These are phyloP conservation scores for Henckelia pumila DNA, from an alignment of 257 asterid species.

Conservation along the genomic window DNA sequence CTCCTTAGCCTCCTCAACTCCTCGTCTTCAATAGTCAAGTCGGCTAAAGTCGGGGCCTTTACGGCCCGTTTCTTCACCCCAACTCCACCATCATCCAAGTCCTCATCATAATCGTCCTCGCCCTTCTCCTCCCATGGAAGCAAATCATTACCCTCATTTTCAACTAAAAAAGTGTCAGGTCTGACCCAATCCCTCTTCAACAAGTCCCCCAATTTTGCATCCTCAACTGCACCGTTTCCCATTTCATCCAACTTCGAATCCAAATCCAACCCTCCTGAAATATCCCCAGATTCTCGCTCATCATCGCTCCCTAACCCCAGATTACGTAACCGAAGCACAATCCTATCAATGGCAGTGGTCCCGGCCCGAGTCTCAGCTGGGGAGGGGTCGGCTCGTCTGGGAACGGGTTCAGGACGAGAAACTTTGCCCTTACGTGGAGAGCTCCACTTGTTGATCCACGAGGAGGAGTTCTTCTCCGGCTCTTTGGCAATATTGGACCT, in stretches of 20 bases:
- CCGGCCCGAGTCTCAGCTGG: constrained; percentile 38
- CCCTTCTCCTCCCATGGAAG: constrained; percentile 95
- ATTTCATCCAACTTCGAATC: constrained; percentile 20
- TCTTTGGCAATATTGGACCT: constrained; percentile 23
- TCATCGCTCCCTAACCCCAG: constrained; percentile 69
- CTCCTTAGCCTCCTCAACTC: constrained; percentile 92
- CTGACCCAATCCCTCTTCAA: constrained; percentile 93
- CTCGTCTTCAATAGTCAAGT: constrained; percentile 77
- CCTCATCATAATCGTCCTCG: constrained; percentile 38
- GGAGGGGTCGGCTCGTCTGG: constrained; percentile 33
- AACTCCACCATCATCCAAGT: constrained; percentile 28
- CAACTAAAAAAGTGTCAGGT: constrained; percentile 70
- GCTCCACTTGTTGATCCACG: constrained; percentile 85
- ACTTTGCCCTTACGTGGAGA: constrained; percentile 33
- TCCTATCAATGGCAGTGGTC: constrained; percentile 80
- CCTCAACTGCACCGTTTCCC: constrained; percentile 29
- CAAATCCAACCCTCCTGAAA: constrained; percentile 20
- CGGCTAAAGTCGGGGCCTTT: constrained; percentile 84
- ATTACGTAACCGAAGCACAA: constrained; percentile 84
- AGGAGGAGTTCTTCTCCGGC: constrained; percentile 31
- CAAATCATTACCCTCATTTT: constrained; percentile 48
- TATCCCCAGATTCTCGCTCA: constrained; percentile 29
- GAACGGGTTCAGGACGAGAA: constrained; percentile 22
- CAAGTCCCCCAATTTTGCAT: constrained; percentile 89
- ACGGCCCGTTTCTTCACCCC: constrained; percentile 48